Percentiles rank a stretch among this genome's conserved stretches.
phyloP scores from a whole-genome alignment of 441 rosid genomes.

The Melastoma candidum region DNA sequence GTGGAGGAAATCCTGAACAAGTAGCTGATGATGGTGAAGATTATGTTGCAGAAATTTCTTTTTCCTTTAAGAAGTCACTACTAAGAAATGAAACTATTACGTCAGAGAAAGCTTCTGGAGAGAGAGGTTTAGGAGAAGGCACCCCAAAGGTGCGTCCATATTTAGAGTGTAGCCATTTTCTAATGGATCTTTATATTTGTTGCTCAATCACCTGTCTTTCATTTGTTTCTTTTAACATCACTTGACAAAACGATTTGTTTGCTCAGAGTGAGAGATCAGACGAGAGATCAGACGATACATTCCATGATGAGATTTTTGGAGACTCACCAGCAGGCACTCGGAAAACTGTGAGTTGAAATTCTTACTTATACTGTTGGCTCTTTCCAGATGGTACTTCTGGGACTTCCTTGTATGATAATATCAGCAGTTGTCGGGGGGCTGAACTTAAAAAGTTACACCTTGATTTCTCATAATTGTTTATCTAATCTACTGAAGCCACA shows the following conservation, averaged over 20 bases:
- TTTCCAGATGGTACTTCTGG: too few relatives aligned
- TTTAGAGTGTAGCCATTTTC: neutral
- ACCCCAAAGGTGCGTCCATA: constrained; percentile 69
- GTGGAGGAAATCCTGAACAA: constrained; percentile 24
- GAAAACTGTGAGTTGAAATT: constrained; percentile 39
- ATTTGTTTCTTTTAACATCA: too few relatives aligned
- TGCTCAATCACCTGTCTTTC: too few relatives aligned
- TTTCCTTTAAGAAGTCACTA: constrained; percentile 53
- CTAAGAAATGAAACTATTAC: constrained; percentile 32
- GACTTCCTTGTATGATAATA: too few relatives aligned
- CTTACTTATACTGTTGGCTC: too few relatives aligned
- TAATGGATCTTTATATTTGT: neutral
- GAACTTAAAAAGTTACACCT: too few relatives aligned
- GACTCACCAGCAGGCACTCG: constrained; percentile 78
- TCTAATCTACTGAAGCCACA: too few relatives aligned
- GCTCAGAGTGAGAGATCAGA: constrained; percentile 33
- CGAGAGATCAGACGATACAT: constrained; percentile 69
- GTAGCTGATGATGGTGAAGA: constrained; percentile 25
- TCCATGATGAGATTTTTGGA: constrained; percentile 92
- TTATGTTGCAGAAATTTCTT: constrained; percentile 29
- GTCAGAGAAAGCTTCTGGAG: constrained; percentile 33
- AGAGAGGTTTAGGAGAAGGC: constrained; percentile 88
- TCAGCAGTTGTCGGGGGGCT: too few relatives aligned
- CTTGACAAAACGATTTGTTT: too few relatives aligned
- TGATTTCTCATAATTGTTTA: too few relatives aligned